These are phyloP conservation scores for Rubroboletus pulcherrimus DNA, from an alignment of 768 basidiomycete genomes.

Conservation along the genomic window DNA sequence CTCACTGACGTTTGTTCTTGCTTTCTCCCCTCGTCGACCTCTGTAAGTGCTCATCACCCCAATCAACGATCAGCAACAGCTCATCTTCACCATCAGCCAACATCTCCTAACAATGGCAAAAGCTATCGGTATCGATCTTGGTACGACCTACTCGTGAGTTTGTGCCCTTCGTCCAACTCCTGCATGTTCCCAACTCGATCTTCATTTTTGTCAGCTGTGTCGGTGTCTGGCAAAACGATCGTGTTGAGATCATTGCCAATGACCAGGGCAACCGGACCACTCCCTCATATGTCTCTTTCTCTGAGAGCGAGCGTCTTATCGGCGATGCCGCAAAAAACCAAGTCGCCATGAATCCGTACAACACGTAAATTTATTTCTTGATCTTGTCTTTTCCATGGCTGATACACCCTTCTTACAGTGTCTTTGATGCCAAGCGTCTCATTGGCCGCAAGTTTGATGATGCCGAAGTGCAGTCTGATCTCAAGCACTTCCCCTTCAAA, in stretches of 20 bases:
- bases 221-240: constrained; percentile 99
- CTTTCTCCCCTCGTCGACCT: constrained; percentile 6
- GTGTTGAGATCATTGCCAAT: constrained; percentile 97
- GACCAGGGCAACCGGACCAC: constrained; percentile 95
- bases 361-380: constrained; percentile 49
- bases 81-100: constrained; percentile 8
- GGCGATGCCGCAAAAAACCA: constrained; percentile 99
- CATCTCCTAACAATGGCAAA: constrained; percentile 46
- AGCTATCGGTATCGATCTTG: constrained; percentile 88
- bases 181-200: constrained; percentile 7
- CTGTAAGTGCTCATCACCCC: constrained; percentile 18
- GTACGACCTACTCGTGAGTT: constrained; percentile 88
- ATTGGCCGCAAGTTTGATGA: constrained; percentile 92
- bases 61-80: background rate
- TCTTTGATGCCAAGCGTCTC: constrained; percentile 97
- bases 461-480: constrained; percentile 74
- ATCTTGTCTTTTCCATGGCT: background rate
- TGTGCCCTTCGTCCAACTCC: background rate
- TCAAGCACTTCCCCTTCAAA: constrained; percentile 94
- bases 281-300: constrained; percentile 94
- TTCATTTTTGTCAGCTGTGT: constrained; percentile 66
- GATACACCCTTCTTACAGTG: constrained; percentile 41
- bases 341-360: constrained; percentile 96
- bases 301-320: constrained; percentile 93
- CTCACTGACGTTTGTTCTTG: constrained; percentile 11